Base-by-base conservation (phyloP, 202 grass and related monocot genomes). In the Saccharum hybrid region DNA sequence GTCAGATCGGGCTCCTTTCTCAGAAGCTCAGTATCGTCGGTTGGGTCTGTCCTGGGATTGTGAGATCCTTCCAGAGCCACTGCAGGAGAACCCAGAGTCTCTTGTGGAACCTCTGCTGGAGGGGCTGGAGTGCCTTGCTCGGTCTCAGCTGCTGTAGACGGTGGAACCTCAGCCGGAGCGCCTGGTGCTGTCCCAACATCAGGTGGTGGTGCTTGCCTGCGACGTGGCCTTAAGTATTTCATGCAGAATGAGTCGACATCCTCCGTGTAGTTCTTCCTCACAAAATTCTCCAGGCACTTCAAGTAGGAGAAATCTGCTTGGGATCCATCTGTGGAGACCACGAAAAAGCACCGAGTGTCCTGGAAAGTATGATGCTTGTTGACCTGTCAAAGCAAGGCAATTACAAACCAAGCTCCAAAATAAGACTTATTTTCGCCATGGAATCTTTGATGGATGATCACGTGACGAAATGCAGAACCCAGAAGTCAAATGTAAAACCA, bases 211-310 rank as follows among this genome's bases (percentile, higher is more conserved):
- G 80, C 31, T 46, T 80, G 77, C 38, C 66, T 78, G 1, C 78
- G 38, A 14, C 66, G 81, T 2, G 57, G 90, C 81, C 45, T 89
- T 38, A 98, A 86, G 43, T 93, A 94, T 72, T 94, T 98, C 31
- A 61, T 33, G 61, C 85, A 88, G 68, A 98, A 91, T 2, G 88
- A 74, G 16, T 94, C 93, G 0, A 64, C 96, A 6, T 92, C 75
- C 80, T 94, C 96, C 1, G 83, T 41, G 71, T 83, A 89, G 80
- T 38, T 94, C 66, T 82, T 83, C 92, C 90, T 91, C 16, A 95
- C 87, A 63, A 87, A 93, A 67, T 91, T 94, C 33, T 88, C 83
- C 83, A 98, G 63, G 90, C 96, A 98, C 84, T 98, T 98, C 3
- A 71, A 45, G 74, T 95, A 98, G n/a, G 96, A 98, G 81, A 98